Base-by-base conservation (phyloP, 495 filamentous ascomycete genomes). In the Darksidea phi region DNA sequence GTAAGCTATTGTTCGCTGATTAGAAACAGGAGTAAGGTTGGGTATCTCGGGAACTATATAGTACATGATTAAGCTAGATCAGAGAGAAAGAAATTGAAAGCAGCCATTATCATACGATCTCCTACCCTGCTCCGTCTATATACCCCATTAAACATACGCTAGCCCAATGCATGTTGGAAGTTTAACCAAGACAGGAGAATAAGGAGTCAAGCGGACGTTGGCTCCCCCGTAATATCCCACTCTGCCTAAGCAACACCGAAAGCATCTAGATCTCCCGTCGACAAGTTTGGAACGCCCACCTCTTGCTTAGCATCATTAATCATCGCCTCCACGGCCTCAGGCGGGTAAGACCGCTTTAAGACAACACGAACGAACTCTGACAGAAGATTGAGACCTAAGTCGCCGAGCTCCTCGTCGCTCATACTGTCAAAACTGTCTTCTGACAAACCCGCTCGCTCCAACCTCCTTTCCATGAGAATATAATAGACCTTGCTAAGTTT, bases 351-450 rank as follows among this genome's bases (percentile, higher is more conserved):
- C 4, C 61, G 57, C 32, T 61, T 63, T 48, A 69, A 36, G 15
- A 69, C 45, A 12, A 66, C 63, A 18, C 66, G 61, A 17, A 66
- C 34, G 20, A 69, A 63, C 28, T 69, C 66, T 17, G 66, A 65
- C 21, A 69, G n/a, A 10, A 63, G 24, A 25, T 69, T 59, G 21
- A 69, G 25, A 18, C 43, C 28, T 23, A 69, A 7, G 15, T 66
- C 58, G 12, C 23, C 52, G 15, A 43, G n/a, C 34, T 69, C 34
- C 20, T 52, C 28, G 13, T 61, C 26, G 18, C 36, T 53, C 57
- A 69, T 34, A 18, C 43, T n/a, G 2, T 46, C 47, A 28, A 45
- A 59, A 8, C 55, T 8, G 11, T 49, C 42, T 1, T 42, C 62
- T 1, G 47, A 54, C 6, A 63, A 32, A 5, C 48, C 47, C 52